Base-by-base conservation (phyloP, 768 basidiomycete genomes). In the Lactifluus echinatus region DNA sequence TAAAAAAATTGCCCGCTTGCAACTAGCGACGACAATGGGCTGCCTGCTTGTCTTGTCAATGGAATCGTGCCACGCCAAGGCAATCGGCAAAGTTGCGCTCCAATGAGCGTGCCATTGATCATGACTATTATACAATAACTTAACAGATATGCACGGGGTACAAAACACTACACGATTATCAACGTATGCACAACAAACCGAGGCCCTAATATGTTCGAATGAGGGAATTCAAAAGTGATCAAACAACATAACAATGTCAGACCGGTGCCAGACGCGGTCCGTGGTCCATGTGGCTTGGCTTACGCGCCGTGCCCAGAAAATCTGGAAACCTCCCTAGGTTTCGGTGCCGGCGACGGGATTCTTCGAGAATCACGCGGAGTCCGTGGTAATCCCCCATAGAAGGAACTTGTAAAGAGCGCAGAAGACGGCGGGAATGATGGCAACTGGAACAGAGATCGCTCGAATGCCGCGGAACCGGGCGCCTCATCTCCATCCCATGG, bases 401-500 rank as follows among this genome's bases (percentile, higher is more conserved):
- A 33, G 24, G 52, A 23, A 2, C 3, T 12, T 17, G 8, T 17
- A 4, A 12, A 19, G 17, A 24, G 15, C 14, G 43, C 21, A 24
- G 52, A 21, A 24, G 52, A 4, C 4, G 33, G 24, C 2, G 50
- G 24, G 23, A 29, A 46, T 10, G 46, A 1, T 2, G 57, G 53
- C 23, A 43, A n/a, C n/a, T 19, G 10, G 48, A 50, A 59, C 7
- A 26, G 14, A 11, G 19, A 7, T 8, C 2, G 29, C 17, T 59
- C 47, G n/a, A 44, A 37, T 5, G 33, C 14, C 15, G 34, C 29
- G 4, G n/a, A 21, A 0, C 7, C 31, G 3, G 52, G 46, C 19
- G 6, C 14, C 47, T 15, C 48, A n/a, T 21, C 53, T 0, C 28
- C 31, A 21, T 50, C 57, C 57, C 53, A 55, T 26, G 57, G 53